Evolutionary conservation across 2,329 filamentous ascomycete genomes (phyloP).

Genomic region (Chalaropsis thielavioides): DNA sequence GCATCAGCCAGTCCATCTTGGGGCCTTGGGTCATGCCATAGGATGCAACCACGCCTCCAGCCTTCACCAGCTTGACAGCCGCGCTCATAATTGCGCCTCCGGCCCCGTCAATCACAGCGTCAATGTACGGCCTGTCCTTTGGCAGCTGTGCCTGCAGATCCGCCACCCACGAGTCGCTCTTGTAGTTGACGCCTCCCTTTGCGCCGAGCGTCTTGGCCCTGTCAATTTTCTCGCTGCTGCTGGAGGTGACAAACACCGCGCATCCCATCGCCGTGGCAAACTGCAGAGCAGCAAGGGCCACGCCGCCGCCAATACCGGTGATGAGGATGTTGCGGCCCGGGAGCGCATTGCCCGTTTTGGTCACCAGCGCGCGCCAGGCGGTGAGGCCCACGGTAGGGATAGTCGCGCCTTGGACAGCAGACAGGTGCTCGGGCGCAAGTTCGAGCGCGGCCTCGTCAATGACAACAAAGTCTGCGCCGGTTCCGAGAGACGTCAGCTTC

Average conservation of each 20-base stretch:
- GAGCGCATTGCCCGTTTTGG: slow-evolving; percentile 53
- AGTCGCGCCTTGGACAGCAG: slow-evolving; percentile 61
- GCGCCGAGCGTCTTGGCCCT: slow-evolving; percentile 61
- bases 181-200: slow-evolving; percentile 69
- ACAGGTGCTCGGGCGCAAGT: slow-evolving; percentile 57
- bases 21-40: slow-evolving; percentile 88
- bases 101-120: slow-evolving; percentile 81
- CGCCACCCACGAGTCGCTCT: slow-evolving; percentile 66
- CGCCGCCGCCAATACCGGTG: slow-evolving; percentile 86
- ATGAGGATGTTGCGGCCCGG: slow-evolving; percentile 62
- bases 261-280: slow-evolving; percentile 64
- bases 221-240: slow-evolving; percentile 59
- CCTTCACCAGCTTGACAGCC: slow-evolving; percentile 54
- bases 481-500: slow-evolving; percentile 46
- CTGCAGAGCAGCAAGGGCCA: slow-evolving; percentile 66
- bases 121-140: slow-evolving; percentile 51
- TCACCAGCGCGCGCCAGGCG: slow-evolving; percentile 72
- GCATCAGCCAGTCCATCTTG: slow-evolving; percentile 77
- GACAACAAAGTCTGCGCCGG: slow-evolving; percentile 56
- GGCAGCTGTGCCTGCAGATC: slow-evolving; percentile 51
- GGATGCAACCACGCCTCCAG: slow-evolving; percentile 66
- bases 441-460: slow-evolving; percentile 63
- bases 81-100: slow-evolving; percentile 71
- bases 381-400: slow-evolving; percentile 76
- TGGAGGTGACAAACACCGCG: slow-evolving; percentile 69